phyloP scores from a whole-genome alignment of 805 yeast species.

The Ogataea dorogensis region DNA sequence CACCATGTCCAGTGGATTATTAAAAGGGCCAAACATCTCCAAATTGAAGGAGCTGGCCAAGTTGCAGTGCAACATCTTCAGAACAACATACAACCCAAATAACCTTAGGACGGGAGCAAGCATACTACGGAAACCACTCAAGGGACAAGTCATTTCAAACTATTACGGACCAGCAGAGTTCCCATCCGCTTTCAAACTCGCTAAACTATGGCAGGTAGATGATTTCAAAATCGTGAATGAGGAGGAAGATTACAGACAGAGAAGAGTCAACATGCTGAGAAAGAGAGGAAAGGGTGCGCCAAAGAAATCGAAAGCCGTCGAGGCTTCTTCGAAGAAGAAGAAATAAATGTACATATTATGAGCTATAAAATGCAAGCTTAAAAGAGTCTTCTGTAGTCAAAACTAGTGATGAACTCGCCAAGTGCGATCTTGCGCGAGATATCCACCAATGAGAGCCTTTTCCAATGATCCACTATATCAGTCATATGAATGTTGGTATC shows the following conservation, averaged over 20 bases:
- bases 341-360: conserved; percentile 15
- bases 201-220: conserved; percentile 26
- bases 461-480: conserved; percentile 30
- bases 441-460: conserved; percentile 20
- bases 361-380: conserved; percentile 8
- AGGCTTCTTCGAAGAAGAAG: conserved; percentile 42
- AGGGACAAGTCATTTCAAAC: conserved; percentile 66
- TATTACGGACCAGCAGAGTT: conserved; percentile 77
- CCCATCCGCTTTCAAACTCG: conserved; percentile 48
- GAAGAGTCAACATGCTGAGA: conserved; percentile 62
- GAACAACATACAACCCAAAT: conserved; percentile 67
- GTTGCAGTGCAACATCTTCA: conserved; percentile 64
- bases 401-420: conserved; percentile 31
- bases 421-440: conserved; percentile 24
- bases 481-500: conserved; percentile 3
- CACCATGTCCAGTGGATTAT: conserved; percentile 10
- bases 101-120: conserved; percentile 70
- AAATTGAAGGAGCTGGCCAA: conserved; percentile 58
- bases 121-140: conserved; percentile 61
- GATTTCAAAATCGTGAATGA: conserved; percentile 54
- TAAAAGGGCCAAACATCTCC: conserved; percentile 35
- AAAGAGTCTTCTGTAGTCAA: conserved; percentile 34
- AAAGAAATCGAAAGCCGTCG: conserved; percentile 59
- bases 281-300: conserved; percentile 91
- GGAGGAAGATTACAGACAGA: conserved; percentile 66